These are phyloP conservation scores for Furcasterigmium furcatum DNA, from an alignment of 2,329 filamentous ascomycete genomes.

Conservation along the genomic window DNA sequence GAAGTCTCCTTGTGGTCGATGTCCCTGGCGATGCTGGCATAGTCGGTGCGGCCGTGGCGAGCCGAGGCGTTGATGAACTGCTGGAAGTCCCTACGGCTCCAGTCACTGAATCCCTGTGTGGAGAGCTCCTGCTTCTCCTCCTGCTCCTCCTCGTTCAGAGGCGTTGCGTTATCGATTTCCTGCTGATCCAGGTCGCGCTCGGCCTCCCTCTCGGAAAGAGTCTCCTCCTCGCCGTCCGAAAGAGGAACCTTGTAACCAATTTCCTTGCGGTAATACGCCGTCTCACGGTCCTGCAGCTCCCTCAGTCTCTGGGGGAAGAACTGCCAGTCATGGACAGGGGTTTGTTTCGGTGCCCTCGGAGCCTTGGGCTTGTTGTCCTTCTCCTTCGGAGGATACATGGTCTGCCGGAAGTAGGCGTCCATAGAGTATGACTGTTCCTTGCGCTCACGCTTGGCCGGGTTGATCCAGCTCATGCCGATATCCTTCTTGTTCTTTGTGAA, in stretches of 20 bases:
- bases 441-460: constrained; percentile 94
- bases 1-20: constrained; percentile 84
- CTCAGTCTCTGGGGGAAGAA: constrained; percentile 85
- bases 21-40: constrained; percentile 79
- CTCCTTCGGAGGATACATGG: constrained; percentile 75
- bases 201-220: constrained; percentile 78
- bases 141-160: constrained; percentile 85
- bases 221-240: constrained; percentile 85
- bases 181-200: constrained; percentile 85
- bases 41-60: constrained; percentile 85
- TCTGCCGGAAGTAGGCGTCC: constrained; percentile 96
- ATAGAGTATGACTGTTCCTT: constrained; percentile 98
- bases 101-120: constrained; percentile 82
- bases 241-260: constrained; percentile 93
- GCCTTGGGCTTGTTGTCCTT: constrained; percentile 91
- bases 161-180: constrained; percentile 87
- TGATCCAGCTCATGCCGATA: constrained; percentile 93
- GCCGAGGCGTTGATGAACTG: constrained; percentile 96
- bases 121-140: constrained; percentile 82
- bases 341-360: constrained; percentile 91
- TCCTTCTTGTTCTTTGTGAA: constrained; percentile 92
- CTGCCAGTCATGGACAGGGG: constrained; percentile 91
- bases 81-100: constrained; percentile 97
- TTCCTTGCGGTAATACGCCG: constrained; percentile 91
- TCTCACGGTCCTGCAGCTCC: constrained; percentile 94